Evolutionary conservation across 805 yeast species (phyloP), one percentile per base, ranked within the genome.

Genomic region (Ogataea henricii): DNA sequence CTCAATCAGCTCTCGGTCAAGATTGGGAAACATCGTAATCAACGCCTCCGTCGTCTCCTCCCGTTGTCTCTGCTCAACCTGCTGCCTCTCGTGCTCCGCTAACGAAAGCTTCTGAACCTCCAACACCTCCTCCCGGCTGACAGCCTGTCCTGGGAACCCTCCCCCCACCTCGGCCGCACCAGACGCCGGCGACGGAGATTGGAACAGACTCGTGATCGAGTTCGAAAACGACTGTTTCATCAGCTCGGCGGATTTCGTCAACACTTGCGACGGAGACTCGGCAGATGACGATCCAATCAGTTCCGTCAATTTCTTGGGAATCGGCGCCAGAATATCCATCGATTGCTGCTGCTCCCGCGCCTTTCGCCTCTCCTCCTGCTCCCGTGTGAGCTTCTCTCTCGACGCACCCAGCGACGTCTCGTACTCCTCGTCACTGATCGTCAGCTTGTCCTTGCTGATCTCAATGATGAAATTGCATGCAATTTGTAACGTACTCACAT

Each of bases 401-500:
- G 64, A 62, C 30, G 55, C 53, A 43, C 54, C 73, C 71, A 67
- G 74, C 51, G 76, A 73, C 2, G 79, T 77, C 55, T 77, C 77
- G 51, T 71, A 84, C 54, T 84, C 89, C 34, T 77, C 79, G 46
- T 81, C 78, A 1, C 70, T 62, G 3, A 89, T 79, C 1, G 90
- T 83, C 39, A 90, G 70, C 21, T 82, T 77, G 1, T 78, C 75
- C 29, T 69, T 65, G 27, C 74, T 78, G 37, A 94, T 64, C 10
- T 81, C 78, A 47, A 82, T 79, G 8, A 94, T 78, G 62, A 89
- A 94, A 50, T 84, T 81, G 10, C 90, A 80, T 1, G 97, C 97
- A 1, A 95, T 95, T 59, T 87, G 89, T 22, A 92, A 67, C n/a
- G 96, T 87, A 23, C 96, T 87, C 46, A 94, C 70, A 62, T 94